Evolutionary conservation across 2,329 filamentous ascomycete genomes (phyloP), one percentile per base, ranked within the genome.

Genomic region (Pseudogymnoascus sp.): DNA sequence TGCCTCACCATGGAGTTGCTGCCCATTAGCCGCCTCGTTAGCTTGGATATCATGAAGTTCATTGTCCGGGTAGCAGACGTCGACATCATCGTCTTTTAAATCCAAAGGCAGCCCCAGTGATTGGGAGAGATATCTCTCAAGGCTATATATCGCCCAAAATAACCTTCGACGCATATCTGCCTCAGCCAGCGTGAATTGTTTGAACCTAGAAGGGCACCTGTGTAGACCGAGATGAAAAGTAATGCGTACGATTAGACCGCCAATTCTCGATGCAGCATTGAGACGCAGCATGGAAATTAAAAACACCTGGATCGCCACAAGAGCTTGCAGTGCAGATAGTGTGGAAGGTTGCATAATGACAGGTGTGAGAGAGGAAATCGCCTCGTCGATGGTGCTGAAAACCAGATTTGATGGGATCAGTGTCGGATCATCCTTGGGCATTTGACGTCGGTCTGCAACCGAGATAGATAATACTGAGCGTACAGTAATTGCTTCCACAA

Each of bases 161-260:
- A 85, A 71, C 0, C 82, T 76, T 12, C 80, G 77, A 1, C 83
- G 76, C 33, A 82, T 75, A 2, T 77, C 74, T 2, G 74, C 75
- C 42, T 84, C 80, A 8, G 76, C 70, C 1, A 69, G 62, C 0
- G 73, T 77, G 66, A 85, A 84, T 49, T 80, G 79, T 0, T 77
- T 72, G 62, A 78, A 84, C 0, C 82, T 76, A 4, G 75, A 74
- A 1, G 82, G 82, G 61, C 83, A 85, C 2, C 82, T 78, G 70
- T 85, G 82, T n/a, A 85, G 75, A 0, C 82, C 82, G 1, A 84
- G 71, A 55, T 85, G 82, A 49, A 81, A 82, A 0, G 81, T 79
- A 68, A 83, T 82, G 4, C 82, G 78, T 5, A 80, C 79, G 4
- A 84, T 78, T 2, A 83, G 71, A 0, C 83, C 83, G 0, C 82